Evolutionary conservation across 2,329 filamentous ascomycete genomes (phyloP), one percentile per base, ranked within the genome.

Genomic region (Aspergillus sergii): DNA sequence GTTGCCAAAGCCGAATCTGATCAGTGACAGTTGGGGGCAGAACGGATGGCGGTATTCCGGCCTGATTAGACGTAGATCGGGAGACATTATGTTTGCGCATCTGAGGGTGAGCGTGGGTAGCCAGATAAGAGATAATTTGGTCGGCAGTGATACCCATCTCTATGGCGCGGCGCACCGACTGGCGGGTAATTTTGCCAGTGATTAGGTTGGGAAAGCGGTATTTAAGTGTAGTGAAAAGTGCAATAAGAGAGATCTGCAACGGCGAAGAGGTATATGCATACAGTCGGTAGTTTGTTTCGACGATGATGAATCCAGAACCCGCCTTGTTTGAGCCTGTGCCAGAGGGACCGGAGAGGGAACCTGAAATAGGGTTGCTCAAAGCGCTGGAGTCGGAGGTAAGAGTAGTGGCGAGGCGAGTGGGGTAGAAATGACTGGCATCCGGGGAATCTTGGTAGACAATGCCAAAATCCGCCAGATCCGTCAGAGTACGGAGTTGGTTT

Each of bases 181-280:
- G 86, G 65, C 96, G 93, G 14, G 93, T 96, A 46, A 99, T 84
- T 69, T 95, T 93, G 48, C 94, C 95, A 0, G 93, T 93, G 16
- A 98, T 91, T 79, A 99, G 91, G 80, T 97, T 96, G 1, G 92
- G 91, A 81, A 96, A 98, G 66, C 95, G 93, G 78, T 94, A 93
- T 71, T 90, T 90, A 60, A 99, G 89, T 64, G 91, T 90, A 57
- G 90, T 88, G 81, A 99, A 99, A 67, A 99, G 90, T 45, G 90
- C 89, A 53, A 99, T 89, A 64, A 99, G 93, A 59, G 93, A 93
- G 68, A 98, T 99, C 78, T 97, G 94, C 0, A 99, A 87, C 0
- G 94, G 92, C 0, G 93, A 97, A 39, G 91, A 90, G 8, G 96
- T 98, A 81, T 99, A 99, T 36, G 95, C 95, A 81, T 99, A 99